These are phyloP conservation scores for Grigorovia yakushimaensis DNA, from an alignment of 805 yeast genomes.

Conservation along the genomic window DNA sequence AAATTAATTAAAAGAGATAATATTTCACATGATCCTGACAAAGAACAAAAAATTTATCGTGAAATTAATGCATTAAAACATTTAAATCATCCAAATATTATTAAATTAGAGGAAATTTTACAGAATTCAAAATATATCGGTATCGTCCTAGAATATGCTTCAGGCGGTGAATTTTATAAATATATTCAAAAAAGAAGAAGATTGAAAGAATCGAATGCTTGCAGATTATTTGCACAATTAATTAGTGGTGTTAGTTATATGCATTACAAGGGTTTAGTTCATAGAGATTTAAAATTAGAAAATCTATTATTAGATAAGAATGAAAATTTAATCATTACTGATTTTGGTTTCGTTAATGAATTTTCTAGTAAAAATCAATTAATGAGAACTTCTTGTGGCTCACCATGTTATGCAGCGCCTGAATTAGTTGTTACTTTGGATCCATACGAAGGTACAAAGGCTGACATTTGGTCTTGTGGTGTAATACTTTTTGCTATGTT, in stretches of 20 bases:
- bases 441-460: slow-evolving; percentile 86
- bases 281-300: slow-evolving; percentile 84
- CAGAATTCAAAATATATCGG: slow-evolving; percentile 94
- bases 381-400: slow-evolving; percentile 93
- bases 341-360: slow-evolving; percentile 91
- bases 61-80: slow-evolving; percentile 86
- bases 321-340: slow-evolving; percentile 77
- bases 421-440: slow-evolving; percentile 81
- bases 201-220: slow-evolving; percentile 78
- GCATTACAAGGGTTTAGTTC: slow-evolving; percentile 87
- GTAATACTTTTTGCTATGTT: slow-evolving; percentile 93
- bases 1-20: slow-evolving; percentile 83
- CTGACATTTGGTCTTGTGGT: slow-evolving; percentile 96
- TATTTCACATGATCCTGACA: slow-evolving; percentile 75
- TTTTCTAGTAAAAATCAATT: slow-evolving; percentile 50
- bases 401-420: slow-evolving; percentile 98
- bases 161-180: slow-evolving; percentile 95
- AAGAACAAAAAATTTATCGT: slow-evolving; percentile 81
- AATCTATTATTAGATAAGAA: slow-evolving; percentile 77
- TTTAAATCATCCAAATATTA: slow-evolving; percentile 88
- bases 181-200: slow-evolving; percentile 79
- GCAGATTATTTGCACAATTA: slow-evolving; percentile 82
- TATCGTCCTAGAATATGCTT: slow-evolving; percentile 90
- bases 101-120: slow-evolving; percentile 81
- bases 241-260: slow-evolving; percentile 90